Evolutionary conservation across 176 grass and related monocot species (phyloP), one percentile per base, ranked within the genome.

Genomic region (Oryza officinalis): DNA sequence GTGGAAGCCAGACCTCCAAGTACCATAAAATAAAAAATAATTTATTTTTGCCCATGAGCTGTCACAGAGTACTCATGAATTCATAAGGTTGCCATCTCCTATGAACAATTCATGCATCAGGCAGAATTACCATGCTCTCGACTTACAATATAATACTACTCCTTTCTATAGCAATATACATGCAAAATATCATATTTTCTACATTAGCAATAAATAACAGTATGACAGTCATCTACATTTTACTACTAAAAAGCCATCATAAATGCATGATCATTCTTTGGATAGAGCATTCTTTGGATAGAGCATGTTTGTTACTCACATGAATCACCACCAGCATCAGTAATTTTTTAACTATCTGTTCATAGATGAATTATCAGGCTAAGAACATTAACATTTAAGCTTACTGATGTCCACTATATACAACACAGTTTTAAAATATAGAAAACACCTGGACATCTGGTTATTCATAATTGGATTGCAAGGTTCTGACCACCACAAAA

Each of bases 331-430:
- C 0, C 43, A 72, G 15, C 43, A 73, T 13, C 9, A 49, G 43
- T 49, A 73, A 73, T 4, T 28, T 28, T 52, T 73, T 22, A 54
- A 6, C 67, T 40, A 65, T 72, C 22, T 49, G 1, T 10, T 64
- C 10, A 10, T 8, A 47, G 27, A 63, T 27, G 52, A 63, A 35
- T 22, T 79, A 45, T 73, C 32, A 28, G 17, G 71, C 50, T 37
- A 47, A 38, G 61, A 52, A 84, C 50, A n/a, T 84, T 27, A 76
- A 76, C n/a, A 38, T 75, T 75, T 17, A 44, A 10, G 4, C 45
- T 50, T 17, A 59, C 13, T 3, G 63, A 15, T 71, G n/a, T 14
- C 69, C 20, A 41, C n/a, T 12, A 22, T 27, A 67, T 43, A 66
- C 54, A 66, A 54, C 68, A 6, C 40, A 27, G 12, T 50, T 20